Conservation (phyloP, 805 yeast species). For the Schwanniomyces sp. region DNA sequence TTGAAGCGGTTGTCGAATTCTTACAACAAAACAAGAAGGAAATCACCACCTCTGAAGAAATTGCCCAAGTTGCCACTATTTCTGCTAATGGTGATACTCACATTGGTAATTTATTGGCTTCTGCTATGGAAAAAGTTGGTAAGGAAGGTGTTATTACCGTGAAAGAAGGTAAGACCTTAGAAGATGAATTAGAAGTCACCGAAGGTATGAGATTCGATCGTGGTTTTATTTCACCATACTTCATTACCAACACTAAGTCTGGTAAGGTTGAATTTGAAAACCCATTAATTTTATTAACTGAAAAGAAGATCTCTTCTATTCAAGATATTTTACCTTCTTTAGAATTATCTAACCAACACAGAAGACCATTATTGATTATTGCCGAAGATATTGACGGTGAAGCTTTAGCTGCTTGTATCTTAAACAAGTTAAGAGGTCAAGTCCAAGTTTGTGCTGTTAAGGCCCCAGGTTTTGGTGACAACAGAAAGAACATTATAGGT, state of each 20-base stretch:
- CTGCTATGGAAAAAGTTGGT: conserved; percentile 98
- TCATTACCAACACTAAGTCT: conserved; percentile 86
- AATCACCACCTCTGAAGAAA: conserved; percentile 90
- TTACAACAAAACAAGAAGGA: conserved; percentile 85
- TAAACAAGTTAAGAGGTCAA: conserved; percentile 97
- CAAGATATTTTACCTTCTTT: conserved; percentile 91
- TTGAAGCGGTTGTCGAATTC: conserved; percentile 84
- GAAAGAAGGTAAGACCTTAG: conserved; percentile 95
- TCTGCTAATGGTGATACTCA: conserved; percentile 96
- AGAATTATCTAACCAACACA: conserved; percentile 86
- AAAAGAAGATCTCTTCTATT: conserved; percentile 88
- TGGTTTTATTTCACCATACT: conserved; percentile 95
- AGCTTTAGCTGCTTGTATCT: conserved; percentile 96
- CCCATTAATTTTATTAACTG: conserved; percentile 81
- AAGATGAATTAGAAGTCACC: conserved; percentile 91
- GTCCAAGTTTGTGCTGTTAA: conserved; percentile 96
- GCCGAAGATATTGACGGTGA: conserved; percentile 98
- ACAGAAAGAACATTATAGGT: conserved; percentile 93
- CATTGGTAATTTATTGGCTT: conserved; percentile 86
- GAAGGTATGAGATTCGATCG: conserved; percentile 99
- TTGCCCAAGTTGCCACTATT: conserved; percentile 97
- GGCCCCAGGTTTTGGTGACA: conserved; percentile 99
- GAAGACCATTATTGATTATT: conserved; percentile 89
- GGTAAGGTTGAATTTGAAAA: conserved; percentile 95
- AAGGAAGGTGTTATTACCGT: conserved; percentile 98